phyloP scores from a whole-genome alignment of 2,329 filamentous ascomycete genomes.

The Pyrenophora tritici-repentis region DNA sequence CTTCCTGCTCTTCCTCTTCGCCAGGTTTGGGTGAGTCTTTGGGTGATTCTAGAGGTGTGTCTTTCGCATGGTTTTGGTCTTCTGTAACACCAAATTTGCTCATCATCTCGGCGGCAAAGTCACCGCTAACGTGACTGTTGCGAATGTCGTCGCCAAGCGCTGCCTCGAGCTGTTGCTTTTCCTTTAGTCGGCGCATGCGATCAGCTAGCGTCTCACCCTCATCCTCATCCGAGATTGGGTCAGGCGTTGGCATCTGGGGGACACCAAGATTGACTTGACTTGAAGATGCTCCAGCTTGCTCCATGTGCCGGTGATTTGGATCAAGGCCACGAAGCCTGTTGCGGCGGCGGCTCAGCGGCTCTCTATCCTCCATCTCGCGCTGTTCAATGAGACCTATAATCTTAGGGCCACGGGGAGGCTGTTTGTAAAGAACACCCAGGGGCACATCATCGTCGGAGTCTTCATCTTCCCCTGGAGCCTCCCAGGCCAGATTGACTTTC shows the following conservation, averaged over 20 bases:
- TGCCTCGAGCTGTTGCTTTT: conserved; percentile 56
- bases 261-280: conserved; percentile 35
- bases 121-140: conserved; percentile 61
- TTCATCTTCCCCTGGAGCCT: conserved; percentile 61
- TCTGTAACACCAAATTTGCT: conserved; percentile 46
- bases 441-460: conserved; percentile 79
- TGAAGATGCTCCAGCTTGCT: conserved; percentile 22
- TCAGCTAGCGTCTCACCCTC: conserved; percentile 70
- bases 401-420: conserved; percentile 61
- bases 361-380: conserved; percentile 87
- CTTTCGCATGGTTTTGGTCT: conserved; percentile 19
- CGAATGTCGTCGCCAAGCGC: conserved; percentile 50
- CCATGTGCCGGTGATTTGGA: conserved; percentile 30
- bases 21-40: conserved; percentile 23
- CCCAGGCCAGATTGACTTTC: conserved; percentile 88
- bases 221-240: conserved; percentile 42
- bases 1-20: conserved; percentile 61
- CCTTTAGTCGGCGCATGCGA: conserved; percentile 67
- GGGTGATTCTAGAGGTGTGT: conserved; percentile 28
- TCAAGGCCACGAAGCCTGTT: conserved; percentile 71
- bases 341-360: conserved; percentile 79
- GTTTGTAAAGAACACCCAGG: conserved; percentile 73
- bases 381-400: conserved; percentile 78
- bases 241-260: conserved; percentile 35
- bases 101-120: conserved; percentile 73